Conservation (phyloP, 345 rosid species). For the Hypericum perforatum region DNA sequence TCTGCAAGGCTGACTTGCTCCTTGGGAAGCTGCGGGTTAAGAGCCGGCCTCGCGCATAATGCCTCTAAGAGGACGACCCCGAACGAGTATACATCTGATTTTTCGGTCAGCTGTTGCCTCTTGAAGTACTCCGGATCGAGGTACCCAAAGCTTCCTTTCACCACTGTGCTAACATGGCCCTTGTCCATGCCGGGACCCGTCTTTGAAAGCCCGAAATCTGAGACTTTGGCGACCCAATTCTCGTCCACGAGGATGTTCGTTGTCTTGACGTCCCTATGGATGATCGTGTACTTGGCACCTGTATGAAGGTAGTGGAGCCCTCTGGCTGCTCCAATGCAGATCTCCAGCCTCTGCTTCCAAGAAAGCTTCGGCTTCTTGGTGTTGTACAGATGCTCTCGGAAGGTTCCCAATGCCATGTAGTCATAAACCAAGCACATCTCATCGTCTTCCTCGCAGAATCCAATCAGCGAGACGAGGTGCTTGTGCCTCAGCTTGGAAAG, state of each 20-base stretch:
- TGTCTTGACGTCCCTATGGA: constrained; percentile 88
- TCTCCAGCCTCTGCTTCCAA: constrained; percentile 70
- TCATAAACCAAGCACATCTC: constrained; percentile 86
- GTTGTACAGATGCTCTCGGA: constrained; percentile 63
- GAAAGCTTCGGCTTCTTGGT: constrained; percentile 37
- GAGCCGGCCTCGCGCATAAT: constrained; percentile 63
- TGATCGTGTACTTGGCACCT: constrained; percentile 77
- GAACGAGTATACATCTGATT: constrained; percentile 81
- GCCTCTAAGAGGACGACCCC: constrained; percentile 82
- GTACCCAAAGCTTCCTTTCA: constrained; percentile 87
- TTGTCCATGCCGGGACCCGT: constrained; percentile 69
- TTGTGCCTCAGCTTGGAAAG: constrained; percentile 80
- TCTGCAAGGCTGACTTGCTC: constrained; percentile 85
- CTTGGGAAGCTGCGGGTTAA: constrained; percentile 55
- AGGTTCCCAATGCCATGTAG: constrained; percentile 78
- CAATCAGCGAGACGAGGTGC: constrained; percentile 78
- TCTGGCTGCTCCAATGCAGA: constrained; percentile 70
- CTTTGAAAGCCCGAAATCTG: constrained; percentile 76
- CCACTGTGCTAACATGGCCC: constrained; percentile 79
- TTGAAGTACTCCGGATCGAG: constrained; percentile 80
- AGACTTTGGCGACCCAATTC: constrained; percentile 79
- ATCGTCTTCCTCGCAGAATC: constrained; percentile 69
- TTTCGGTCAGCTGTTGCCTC: constrained; percentile 76
- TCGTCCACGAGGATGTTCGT: constrained; percentile 81
- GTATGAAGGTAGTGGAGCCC: constrained; percentile 91